Conservation (phyloP, 176 grass and related monocot species). For the Tillandsia leiboldiana region DNA sequence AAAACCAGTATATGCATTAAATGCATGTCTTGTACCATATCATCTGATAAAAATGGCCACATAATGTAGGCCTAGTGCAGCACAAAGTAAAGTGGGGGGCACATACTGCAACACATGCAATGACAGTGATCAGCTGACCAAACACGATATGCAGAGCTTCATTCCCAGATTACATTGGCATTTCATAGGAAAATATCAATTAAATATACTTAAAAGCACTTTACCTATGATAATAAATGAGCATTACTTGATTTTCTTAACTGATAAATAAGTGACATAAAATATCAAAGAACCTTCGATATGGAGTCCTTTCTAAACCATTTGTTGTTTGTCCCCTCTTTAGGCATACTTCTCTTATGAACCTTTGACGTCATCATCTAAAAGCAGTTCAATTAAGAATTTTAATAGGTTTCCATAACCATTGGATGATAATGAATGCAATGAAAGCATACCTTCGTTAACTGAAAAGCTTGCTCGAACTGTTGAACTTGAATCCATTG, state of each 20-base stretch:
- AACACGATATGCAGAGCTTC: too few species aligned
- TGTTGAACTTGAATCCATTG: conserved; percentile 94
- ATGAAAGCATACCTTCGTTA: conserved; percentile 59
- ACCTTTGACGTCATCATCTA: conserved; percentile 80
- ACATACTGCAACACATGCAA: too few species aligned
- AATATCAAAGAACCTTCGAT: conserved; percentile 24
- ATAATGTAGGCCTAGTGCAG: background rate
- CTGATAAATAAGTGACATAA: background rate
- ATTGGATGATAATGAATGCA: conserved; percentile 15
- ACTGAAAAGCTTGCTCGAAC: conserved; percentile 85
- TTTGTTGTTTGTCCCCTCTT: background rate
- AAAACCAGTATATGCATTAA: too few species aligned
- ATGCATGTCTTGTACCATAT: too few species aligned
- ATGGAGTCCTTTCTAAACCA: background rate
- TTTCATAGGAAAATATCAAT: too few species aligned
- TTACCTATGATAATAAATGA: background rate
- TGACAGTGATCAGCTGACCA: too few species aligned
- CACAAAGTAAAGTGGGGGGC: too few species aligned
- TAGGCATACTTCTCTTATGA: conserved; percentile 28
- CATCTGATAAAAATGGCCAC: background rate
- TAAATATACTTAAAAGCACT: background rate
- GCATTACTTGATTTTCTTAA: background rate
- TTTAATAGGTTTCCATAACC: conserved; percentile 14
- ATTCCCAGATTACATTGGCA: too few species aligned
- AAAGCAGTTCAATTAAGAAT: conserved; percentile 17